Conservation (phyloP, 2,329 filamentous ascomycete species). For the Alternaria hordeiaustralica region DNA sequence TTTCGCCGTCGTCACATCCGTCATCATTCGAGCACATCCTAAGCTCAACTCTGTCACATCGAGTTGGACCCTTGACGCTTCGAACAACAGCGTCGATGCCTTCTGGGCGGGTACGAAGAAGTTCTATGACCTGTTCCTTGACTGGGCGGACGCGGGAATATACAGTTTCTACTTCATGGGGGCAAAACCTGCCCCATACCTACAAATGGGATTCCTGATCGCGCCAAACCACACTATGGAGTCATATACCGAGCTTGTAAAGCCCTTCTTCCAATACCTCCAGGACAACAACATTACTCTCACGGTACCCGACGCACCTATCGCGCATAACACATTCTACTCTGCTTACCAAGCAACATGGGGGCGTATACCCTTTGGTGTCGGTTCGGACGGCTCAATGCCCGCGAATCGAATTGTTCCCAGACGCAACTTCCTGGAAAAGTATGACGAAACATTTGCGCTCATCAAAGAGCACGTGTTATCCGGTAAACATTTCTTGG, state of each 20-base stretch:
- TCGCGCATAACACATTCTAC: constrained; percentile 21
- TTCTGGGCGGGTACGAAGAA: constrained; percentile 18
- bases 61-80: constrained; percentile 29
- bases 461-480: constrained; percentile 51
- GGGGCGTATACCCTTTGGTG: constrained; percentile 16
- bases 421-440: constrained; percentile 29
- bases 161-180: constrained; percentile 28
- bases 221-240: constrained; percentile 20
- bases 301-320: constrained; percentile 28
- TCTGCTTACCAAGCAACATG: constrained; percentile 30
- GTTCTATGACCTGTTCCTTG: constrained; percentile 17
- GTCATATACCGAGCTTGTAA: constrained; percentile 15
- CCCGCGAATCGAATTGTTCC: constrained; percentile 40
- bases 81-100: constrained; percentile 26
- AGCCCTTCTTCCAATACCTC: constrained; percentile 20
- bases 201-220: constrained; percentile 25
- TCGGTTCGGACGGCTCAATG: constrained; percentile 30
- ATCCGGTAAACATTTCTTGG: constrained; percentile 14
- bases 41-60: constrained; percentile 29
- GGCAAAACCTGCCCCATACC: constrained; percentile 9
- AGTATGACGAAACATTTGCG: constrained; percentile 23
- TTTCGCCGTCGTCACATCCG: constrained; percentile 20
- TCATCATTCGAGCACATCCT: constrained; percentile 27
- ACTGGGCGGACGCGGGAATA: constrained; percentile 21
- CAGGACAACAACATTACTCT: constrained; percentile 24